Evolutionary conservation across 805 yeast genomes (phyloP).

Genomic region (Phaffomyces opuntiae): DNA sequence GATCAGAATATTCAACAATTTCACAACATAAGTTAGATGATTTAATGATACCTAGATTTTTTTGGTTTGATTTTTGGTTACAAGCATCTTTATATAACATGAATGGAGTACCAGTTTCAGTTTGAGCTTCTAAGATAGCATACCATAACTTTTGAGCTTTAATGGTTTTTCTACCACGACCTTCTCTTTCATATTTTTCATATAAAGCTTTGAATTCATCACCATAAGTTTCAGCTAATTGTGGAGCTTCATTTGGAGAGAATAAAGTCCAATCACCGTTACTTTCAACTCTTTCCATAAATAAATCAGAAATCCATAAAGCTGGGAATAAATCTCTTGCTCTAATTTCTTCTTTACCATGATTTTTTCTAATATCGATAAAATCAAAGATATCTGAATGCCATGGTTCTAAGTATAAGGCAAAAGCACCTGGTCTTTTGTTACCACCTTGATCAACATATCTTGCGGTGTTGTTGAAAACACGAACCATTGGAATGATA

Average conservation of each 20-base stretch:
- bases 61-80: constrained; percentile 80
- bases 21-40: constrained; percentile 94
- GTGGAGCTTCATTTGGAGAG: constrained; percentile 86
- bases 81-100: constrained; percentile 91
- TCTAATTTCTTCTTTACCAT: constrained; percentile 89
- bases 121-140: constrained; percentile 83
- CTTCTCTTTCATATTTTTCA: constrained; percentile 63
- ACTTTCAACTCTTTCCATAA: constrained; percentile 82
- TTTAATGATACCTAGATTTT: constrained; percentile 87
- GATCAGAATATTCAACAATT: constrained; percentile 83
- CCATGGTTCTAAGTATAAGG: constrained; percentile 94
- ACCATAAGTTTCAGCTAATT: constrained; percentile 76
- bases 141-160: constrained; percentile 91
- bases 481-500: constrained; percentile 91
- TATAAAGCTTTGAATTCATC: constrained; percentile 73
- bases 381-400: constrained; percentile 87
- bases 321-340: constrained; percentile 93
- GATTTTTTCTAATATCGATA: constrained; percentile 81
- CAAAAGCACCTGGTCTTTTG: constrained; percentile 97
- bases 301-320: constrained; percentile 90
- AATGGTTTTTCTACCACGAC: constrained; percentile 54
- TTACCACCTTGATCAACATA: constrained; percentile 98
- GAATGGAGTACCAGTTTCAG: constrained; percentile 95
- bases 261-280: constrained; percentile 83
- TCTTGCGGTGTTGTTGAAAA: constrained; percentile 91